A percentile compares a stretch with the other conserved stretches of the same genome.
These are phyloP conservation scores for Scheffersomyces illinoinensis DNA, from an alignment of 1,139 yeast species.

Conservation along the genomic window DNA sequence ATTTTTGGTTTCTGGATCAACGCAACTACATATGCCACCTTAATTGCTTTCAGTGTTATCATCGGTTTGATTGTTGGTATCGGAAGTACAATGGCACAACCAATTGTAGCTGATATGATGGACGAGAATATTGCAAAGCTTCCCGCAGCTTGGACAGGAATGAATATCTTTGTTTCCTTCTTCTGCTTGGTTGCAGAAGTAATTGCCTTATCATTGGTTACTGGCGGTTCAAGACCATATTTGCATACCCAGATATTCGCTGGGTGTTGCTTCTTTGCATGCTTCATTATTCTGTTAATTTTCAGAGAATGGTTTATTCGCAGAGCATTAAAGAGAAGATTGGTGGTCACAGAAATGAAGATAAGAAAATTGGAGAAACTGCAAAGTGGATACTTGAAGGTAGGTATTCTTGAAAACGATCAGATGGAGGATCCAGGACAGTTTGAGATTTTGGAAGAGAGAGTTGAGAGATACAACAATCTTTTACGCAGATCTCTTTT, in stretches of 20 bases:
- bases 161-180: slow-evolving; percentile 49
- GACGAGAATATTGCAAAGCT: slow-evolving; percentile 39
- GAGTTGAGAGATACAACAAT: slow-evolving; percentile 9
- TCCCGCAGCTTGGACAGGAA: slow-evolving; percentile 61
- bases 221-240: slow-evolving; percentile 42
- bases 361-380: slow-evolving; percentile 4
- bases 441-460: slow-evolving; percentile 2
- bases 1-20: slow-evolving; percentile 57
- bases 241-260: slow-evolving; percentile 62
- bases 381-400: slow-evolving; percentile 13
- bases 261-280: slow-evolving; percentile 46
- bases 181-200: slow-evolving; percentile 48
- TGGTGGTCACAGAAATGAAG: slow-evolving; percentile 6
- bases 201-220: slow-evolving; percentile 47
- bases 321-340: slow-evolving; percentile 15
- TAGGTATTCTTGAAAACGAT: slow-evolving; percentile 8
- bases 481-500: slow-evolving; percentile 4
- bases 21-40: slow-evolving; percentile 49
- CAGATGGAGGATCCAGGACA: slow-evolving; percentile 1
- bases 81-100: slow-evolving; percentile 63
- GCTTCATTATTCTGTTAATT: slow-evolving; percentile 26
- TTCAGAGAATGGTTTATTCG: slow-evolving; percentile 32
- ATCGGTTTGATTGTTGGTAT: slow-evolving; percentile 60
- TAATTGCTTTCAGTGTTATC: slow-evolving; percentile 54
- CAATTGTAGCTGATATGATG: slow-evolving; percentile 59